phyloP scores from a whole-genome alignment of 2,329 filamentous ascomycete species.

The Phialophora macrospora region DNA sequence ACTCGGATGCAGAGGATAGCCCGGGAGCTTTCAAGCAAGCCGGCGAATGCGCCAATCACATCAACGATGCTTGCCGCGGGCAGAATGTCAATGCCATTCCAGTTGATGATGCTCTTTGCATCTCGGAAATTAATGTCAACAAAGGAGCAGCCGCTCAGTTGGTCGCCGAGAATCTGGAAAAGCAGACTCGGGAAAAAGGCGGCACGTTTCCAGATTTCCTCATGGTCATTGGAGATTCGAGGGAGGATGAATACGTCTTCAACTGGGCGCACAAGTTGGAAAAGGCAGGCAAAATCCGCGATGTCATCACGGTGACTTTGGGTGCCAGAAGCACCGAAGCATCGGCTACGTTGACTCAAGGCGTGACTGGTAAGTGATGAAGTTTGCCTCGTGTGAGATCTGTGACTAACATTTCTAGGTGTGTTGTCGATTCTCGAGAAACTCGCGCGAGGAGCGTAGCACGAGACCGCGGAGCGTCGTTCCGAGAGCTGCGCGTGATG shows the following conservation, averaged over 20 bases:
- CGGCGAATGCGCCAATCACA: slow-evolving; percentile 88
- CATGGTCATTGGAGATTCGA: slow-evolving; percentile 85
- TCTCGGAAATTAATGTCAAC: slow-evolving; percentile 84
- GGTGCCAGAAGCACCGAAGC: slow-evolving; percentile 89
- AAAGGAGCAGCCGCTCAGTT: slow-evolving; percentile 81
- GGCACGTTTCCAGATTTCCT: slow-evolving; percentile 72
- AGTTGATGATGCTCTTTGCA: slow-evolving; percentile 76
- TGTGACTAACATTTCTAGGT: slow-evolving; percentile 16
- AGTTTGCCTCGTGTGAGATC: not conserved
- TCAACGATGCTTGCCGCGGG: slow-evolving; percentile 88
- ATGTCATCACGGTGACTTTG: slow-evolving; percentile 84
- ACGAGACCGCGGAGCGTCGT: not conserved
- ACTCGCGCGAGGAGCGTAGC: slow-evolving; percentile 18
- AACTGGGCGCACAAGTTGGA: slow-evolving; percentile 85
- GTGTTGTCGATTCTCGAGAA: slow-evolving; percentile 35
- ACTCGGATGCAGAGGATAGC: slow-evolving; percentile 78
- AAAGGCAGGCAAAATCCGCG: slow-evolving; percentile 62
- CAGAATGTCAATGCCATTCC: slow-evolving; percentile 84
- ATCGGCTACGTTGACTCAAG: slow-evolving; percentile 81
- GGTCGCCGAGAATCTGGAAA: slow-evolving; percentile 67
- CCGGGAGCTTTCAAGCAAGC: slow-evolving; percentile 77
- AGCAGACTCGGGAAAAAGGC: slow-evolving; percentile 53
- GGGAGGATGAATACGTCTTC: slow-evolving; percentile 93
- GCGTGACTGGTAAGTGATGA: slow-evolving; percentile 72
- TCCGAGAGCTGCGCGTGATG: not conserved